Evolutionary conservation across 257 asterid genomes (phyloP).

Genomic region (Ilex asprella): DNA sequence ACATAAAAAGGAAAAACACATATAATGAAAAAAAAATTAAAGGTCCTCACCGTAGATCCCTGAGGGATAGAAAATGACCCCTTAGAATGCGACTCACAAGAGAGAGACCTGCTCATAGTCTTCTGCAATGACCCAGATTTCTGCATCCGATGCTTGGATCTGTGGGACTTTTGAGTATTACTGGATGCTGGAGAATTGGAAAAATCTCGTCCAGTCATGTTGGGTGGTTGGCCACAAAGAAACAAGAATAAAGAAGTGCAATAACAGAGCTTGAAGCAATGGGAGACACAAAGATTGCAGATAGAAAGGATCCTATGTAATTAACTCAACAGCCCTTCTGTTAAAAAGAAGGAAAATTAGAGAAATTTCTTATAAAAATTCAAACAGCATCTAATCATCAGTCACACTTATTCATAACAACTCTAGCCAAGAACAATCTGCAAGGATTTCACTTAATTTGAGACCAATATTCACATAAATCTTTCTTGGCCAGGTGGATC

Average conservation of each 20-base stretch:
- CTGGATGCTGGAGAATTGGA: constrained; percentile 47
- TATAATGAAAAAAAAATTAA: background rate
- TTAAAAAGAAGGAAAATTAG: background rate
- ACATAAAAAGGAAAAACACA: constrained; percentile 1
- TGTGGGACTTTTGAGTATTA: constrained; percentile 66
- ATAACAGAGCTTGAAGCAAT: constrained; percentile 10
- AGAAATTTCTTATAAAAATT: too few relatives aligned
- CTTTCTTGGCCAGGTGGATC: too few relatives aligned
- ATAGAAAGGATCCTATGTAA: constrained; percentile 57
- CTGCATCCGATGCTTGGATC: constrained; percentile 64
- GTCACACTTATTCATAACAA: too few relatives aligned
- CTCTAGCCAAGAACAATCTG: too few relatives aligned
- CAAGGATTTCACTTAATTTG: too few relatives aligned
- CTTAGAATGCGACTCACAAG: constrained; percentile 63
- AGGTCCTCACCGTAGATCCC: constrained; percentile 46
- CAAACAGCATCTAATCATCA: too few relatives aligned
- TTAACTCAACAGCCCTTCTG: constrained; percentile 16
- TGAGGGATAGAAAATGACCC: constrained; percentile 44
- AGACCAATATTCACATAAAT: too few relatives aligned
- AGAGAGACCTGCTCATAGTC: constrained; percentile 53
- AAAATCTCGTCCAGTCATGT: constrained; percentile 21
- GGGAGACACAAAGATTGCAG: constrained; percentile 2
- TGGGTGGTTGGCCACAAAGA: constrained; percentile 40
- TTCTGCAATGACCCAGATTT: constrained; percentile 44
- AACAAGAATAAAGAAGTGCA: constrained; percentile 26